Evolutionary conservation across 352 stramenopile species (phyloP).

Genomic region (Globisporangium sylvaticum): DNA sequence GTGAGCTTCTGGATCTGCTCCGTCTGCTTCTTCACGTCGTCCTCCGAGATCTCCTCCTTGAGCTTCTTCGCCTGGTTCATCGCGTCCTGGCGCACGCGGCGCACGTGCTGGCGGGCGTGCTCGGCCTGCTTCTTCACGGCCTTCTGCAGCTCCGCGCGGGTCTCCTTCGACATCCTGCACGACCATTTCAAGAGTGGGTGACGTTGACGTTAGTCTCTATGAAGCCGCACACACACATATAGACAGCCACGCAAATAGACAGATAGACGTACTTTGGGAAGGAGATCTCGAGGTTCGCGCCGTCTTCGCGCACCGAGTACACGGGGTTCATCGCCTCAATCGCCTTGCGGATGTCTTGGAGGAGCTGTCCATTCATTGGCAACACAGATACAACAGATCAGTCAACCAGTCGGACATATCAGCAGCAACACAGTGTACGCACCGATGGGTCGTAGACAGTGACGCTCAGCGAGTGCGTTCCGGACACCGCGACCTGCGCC

Average conservation of each 20-base stretch:
- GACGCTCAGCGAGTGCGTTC: constrained; percentile 60
- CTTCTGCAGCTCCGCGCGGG: constrained; percentile 72
- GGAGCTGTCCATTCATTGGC: constrained; percentile 31
- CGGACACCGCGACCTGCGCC: constrained; percentile 67
- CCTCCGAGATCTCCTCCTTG: constrained; percentile 75
- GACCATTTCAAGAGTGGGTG: neutral
- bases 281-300: constrained; percentile 60
- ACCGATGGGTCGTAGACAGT: constrained; percentile 82
- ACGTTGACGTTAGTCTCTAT: neutral
- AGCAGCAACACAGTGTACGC: constrained; percentile 6
- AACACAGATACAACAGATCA: neutral
- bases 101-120: constrained; percentile 74
- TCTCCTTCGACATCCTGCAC: constrained; percentile 82
- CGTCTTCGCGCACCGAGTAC: constrained; percentile 70
- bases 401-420: neutral
- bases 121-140: constrained; percentile 82
- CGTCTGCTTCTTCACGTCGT: constrained; percentile 70
- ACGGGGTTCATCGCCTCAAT: constrained; percentile 76
- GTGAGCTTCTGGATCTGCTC: constrained; percentile 83
- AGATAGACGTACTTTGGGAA: constrained; percentile 67
- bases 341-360: constrained; percentile 66
- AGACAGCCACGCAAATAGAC: neutral
- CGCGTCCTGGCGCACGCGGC: constrained; percentile 78
- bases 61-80: constrained; percentile 84
- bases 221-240: neutral